A percentile compares a stretch with the other conserved stretches of the same genome.
Evolutionary conservation across 495 filamentous ascomycete species (phyloP).

Genomic region (Staphylotrichum tortipilum): DNA sequence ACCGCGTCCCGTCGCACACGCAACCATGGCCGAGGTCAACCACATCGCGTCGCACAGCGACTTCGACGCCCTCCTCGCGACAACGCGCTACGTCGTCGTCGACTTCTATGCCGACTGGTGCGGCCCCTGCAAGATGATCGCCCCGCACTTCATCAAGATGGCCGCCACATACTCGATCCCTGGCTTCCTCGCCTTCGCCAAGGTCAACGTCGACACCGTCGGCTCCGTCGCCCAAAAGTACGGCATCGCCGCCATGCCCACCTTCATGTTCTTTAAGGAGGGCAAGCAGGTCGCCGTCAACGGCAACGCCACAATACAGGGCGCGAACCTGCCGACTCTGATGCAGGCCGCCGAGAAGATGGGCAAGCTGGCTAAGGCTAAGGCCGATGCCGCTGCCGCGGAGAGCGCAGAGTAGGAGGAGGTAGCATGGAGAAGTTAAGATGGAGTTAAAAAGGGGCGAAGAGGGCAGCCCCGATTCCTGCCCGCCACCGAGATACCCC

Average conservation of each 20-base stretch:
- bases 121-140: slow-evolving; percentile 57
- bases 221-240: slow-evolving; percentile 42
- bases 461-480: too few species aligned
- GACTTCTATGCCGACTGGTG: slow-evolving; percentile 61
- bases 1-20: neutral
- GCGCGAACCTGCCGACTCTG: slow-evolving; percentile 18
- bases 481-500: too few species aligned
- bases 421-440: neutral
- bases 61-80: slow-evolving; percentile 31
- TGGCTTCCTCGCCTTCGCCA: slow-evolving; percentile 46
- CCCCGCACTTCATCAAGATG: slow-evolving; percentile 48
- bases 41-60: slow-evolving; percentile 31
- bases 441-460: too few species aligned
- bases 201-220: slow-evolving; percentile 50
- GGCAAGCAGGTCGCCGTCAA: slow-evolving; percentile 60
- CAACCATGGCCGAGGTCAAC: slow-evolving; percentile 22
- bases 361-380: slow-evolving; percentile 22
- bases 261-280: slow-evolving; percentile 83
- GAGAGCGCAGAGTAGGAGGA: neutral
- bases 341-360: slow-evolving; percentile 21
- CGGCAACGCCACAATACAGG: slow-evolving; percentile 35
- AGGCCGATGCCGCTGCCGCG: slow-evolving; percentile 18
- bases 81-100: slow-evolving; percentile 37
- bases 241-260: slow-evolving; percentile 59
- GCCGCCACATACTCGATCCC: slow-evolving; percentile 40